Percentiles rank a stretch among this genome's conserved stretches.
Evolutionary conservation across 192 early-diverging fungal species (phyloP).

Genomic region (Backusella sp.): DNA sequence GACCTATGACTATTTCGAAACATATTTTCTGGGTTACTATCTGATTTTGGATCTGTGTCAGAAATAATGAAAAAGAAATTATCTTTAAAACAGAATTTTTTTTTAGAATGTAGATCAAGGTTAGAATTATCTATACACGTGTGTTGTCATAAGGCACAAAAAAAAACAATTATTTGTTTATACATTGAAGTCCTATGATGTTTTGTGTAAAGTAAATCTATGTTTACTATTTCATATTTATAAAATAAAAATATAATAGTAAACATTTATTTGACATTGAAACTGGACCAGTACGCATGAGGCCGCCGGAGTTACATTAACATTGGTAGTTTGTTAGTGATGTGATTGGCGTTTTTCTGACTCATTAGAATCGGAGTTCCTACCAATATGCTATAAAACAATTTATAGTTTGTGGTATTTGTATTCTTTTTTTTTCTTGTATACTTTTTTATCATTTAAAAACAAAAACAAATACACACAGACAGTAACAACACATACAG

Average conservation of each 20-base stretch:
- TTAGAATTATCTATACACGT: background rate
- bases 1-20: background rate
- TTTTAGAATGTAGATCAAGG: background rate
- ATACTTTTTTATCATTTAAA: background rate
- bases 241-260: background rate
- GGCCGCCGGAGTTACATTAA: background rate
- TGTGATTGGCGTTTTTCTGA: background rate
- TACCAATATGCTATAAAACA: background rate
- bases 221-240: background rate
- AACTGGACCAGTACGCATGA: background rate
- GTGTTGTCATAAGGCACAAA: background rate
- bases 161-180: background rate
- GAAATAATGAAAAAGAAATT: background rate
- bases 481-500: background rate
- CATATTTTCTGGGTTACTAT: background rate
- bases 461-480: background rate
- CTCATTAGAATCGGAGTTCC: background rate
- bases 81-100: background rate
- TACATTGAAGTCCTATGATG: background rate
- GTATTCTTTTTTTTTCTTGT: background rate
- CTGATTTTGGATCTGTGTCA: conserved; percentile 1
- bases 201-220: background rate
- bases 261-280: background rate
- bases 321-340: background rate
- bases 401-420: background rate